These are phyloP conservation scores for Vanilla planifolia DNA, from an alignment of 106 monocot genomes.

Conservation along the genomic window DNA sequence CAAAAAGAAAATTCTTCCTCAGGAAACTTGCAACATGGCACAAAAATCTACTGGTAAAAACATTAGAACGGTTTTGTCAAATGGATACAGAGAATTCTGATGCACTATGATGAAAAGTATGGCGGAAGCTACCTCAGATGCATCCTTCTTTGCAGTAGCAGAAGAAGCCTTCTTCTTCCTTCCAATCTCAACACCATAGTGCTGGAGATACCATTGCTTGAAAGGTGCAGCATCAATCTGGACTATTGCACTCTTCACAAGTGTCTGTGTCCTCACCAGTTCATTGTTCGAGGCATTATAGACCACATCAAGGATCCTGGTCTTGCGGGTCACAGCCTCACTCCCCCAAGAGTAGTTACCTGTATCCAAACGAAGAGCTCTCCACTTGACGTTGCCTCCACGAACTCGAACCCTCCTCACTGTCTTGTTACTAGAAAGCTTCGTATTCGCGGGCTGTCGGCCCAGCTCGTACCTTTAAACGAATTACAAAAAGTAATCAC, in stretches of 20 bases:
- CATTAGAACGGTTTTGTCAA: no score
- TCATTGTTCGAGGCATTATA: conserved; percentile 93
- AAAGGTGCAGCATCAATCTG: conserved; percentile 92
- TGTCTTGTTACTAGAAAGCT: conserved; percentile 90
- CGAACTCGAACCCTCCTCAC: conserved; percentile 74
- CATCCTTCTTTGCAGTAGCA: conserved; percentile 24
- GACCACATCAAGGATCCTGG: conserved; percentile 79
- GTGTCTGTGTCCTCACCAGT: conserved; percentile 81
- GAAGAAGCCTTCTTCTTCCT: conserved; percentile 62
- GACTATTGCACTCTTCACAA: conserved; percentile 82
- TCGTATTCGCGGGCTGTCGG: conserved; percentile 72
- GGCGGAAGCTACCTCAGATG: conserved; percentile 25
- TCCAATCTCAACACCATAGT: conserved; percentile 83
- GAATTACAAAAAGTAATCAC: neutral
- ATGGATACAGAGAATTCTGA: no score
- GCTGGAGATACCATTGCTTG: conserved; percentile 90
- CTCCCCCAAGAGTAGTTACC: conserved; percentile 93
- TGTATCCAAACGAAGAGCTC: conserved; percentile 74
- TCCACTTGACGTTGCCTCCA: conserved; percentile 89
- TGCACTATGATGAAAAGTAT: no score
- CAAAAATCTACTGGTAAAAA: no score
- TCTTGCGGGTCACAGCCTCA: conserved; percentile 77
- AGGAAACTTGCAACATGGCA: no score
- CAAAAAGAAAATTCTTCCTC: no score
- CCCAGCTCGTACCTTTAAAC: conserved; percentile 44